Evolutionary conservation across 2,329 filamentous ascomycete species (phyloP), one percentile per base, ranked within the genome.

Genomic region (Juglanconis sp.): DNA sequence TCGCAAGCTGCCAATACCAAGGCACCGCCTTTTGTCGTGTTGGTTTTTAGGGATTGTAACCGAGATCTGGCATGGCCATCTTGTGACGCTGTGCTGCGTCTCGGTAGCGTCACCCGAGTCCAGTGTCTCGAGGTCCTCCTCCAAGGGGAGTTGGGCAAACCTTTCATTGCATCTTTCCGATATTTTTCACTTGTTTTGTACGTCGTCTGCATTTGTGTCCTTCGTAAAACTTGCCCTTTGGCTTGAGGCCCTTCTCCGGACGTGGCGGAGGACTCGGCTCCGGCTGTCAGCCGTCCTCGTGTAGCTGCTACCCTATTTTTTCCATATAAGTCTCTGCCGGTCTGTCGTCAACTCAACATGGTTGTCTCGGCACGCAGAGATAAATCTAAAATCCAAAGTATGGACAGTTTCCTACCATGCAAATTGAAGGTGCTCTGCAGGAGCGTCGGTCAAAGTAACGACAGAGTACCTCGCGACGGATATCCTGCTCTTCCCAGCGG

Each of bases 191-290:
- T 24, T 24, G 17, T 24, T 24, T 24, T 2, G 17, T 24, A 24
- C 17, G 17, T 24, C 17, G 17, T 24, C 17, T 24, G 17, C 17
- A 24, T 24, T 24, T 24, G 17, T 24, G 17, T 24, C 17, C 17
- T 24, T 24, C 17, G 17, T 24, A 24, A 24, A 24, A 24, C 17
- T 24, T 24, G 17, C 7, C 24, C 24, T 35, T 11, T 35, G n/a
- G 40, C 46, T 49, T 57, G 54, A 60, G 54, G 53, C 53, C 57
- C 58, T 60, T 47, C 35, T 40, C 46, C 42, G 36, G 15, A 53
- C 13, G 10, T 42, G 17, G n/a, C 48, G 30, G 57, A 35, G 46
- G 38, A 24, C 13, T 40, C 15, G 24, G 40, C 53, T 44, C 50
- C 46, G 32, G 53, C 38, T 60, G 35, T 51, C 52, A 51, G 24